A percentile compares a stretch with the other conserved stretches of the same genome.
Conservation (phyloP, 2,329 filamentous ascomycete species). For the Cordyceps cateniannulata region DNA sequence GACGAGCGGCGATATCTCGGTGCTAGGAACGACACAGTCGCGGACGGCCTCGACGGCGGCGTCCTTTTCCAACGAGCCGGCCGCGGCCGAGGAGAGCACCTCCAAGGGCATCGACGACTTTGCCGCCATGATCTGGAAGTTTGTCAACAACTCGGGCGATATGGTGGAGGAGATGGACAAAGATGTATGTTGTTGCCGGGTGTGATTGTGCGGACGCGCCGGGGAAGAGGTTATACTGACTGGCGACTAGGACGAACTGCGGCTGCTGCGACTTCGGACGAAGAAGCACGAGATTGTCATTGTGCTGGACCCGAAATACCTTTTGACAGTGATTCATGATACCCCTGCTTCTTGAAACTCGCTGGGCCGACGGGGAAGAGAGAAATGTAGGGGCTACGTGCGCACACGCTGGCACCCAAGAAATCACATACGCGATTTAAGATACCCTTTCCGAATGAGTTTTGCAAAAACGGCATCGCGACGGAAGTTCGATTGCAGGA, state of each 20-base stretch:
- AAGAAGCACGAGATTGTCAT: constrained; percentile 81
- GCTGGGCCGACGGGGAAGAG: neutral
- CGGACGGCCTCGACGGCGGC: constrained; percentile 30
- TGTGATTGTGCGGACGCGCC: neutral
- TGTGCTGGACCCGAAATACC: constrained; percentile 71
- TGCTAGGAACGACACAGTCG: constrained; percentile 38
- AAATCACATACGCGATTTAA: neutral
- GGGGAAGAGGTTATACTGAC: constrained; percentile 17
- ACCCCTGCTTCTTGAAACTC: constrained; percentile 59
- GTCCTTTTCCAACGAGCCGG: constrained; percentile 41
- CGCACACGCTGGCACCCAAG: neutral
- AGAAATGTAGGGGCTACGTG: too few relatives aligned
- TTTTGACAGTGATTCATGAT: constrained; percentile 75
- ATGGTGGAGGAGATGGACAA: constrained; percentile 67
- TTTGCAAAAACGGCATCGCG: neutral
- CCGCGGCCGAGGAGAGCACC: constrained; percentile 38
- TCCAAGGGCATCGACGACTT: constrained; percentile 63
- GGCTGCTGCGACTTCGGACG: constrained; percentile 69
- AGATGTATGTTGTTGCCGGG: constrained; percentile 42
- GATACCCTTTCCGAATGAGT: constrained; percentile 4
- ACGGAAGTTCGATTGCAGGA: too few relatives aligned
- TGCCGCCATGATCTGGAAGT: constrained; percentile 69
- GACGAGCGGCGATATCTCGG: constrained; percentile 62
- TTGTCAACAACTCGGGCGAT: constrained; percentile 61
- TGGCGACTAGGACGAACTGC: constrained; percentile 61